Base-by-base conservation (phyloP, 2,329 filamentous ascomycete species). In the Metarhizium robertsii region DNA sequence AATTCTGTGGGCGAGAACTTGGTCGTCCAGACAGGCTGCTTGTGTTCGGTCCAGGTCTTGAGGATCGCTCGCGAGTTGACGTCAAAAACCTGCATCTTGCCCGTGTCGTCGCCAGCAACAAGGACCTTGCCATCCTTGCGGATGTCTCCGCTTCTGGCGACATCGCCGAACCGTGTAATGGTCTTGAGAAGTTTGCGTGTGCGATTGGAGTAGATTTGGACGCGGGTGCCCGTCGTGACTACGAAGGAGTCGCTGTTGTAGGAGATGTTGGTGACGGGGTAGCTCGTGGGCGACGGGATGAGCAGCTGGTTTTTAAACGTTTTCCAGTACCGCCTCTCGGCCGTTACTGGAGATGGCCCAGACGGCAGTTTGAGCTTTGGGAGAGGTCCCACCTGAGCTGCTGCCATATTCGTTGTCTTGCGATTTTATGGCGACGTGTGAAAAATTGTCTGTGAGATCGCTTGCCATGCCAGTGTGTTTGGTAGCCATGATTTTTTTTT, bases 281-380 rank as follows among this genome's bases (percentile, higher is more conserved):
- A 91, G 67, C 90, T 89, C 61, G 94, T 90, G 61, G 92, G 91
- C 60, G 92, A 95, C 49, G 94, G 89, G 59, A 97, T 85, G 59
- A 92, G 85, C 56, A 95, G 84, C 61, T 92, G 89, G 63, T 92
- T 94, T 74, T 90, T 91, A 78, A 99, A 99, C 13, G 88, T 87
- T 68, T 87, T 88, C 95, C 95, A 99, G 79, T 97, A 97, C 61
- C 86, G 83, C 74, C 97, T 92, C 75, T 99, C 94, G 36, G 92
- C 86, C 6, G 92, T 96, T 50, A 92, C 75, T 54, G 90, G 87
- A 45, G 87, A 86, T 56, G 91, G 91, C 52, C 90, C 89, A 60
- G 88, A 81, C 56, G 92, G 85, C 67, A 95, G 81, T 79, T 90
- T 95, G 67, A 95, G 76, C 70, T 86, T 86, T 70, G 85, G 85